These are phyloP conservation scores for Phragmites australis DNA, from an alignment of 176 grass and related monocot genomes.

Conservation along the genomic window DNA sequence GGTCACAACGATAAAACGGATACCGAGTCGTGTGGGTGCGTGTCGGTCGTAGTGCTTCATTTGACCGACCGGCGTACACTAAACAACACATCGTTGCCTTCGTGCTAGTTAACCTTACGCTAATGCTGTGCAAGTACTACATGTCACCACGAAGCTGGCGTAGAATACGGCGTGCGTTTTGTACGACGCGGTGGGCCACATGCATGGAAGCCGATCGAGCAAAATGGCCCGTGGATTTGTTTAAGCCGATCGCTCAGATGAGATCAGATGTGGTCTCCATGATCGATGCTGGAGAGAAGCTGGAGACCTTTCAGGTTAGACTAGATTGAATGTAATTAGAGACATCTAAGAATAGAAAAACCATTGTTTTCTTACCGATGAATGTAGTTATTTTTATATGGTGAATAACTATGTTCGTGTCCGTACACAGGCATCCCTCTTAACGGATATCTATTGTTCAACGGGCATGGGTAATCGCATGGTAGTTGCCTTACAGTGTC, in stretches of 20 bases:
- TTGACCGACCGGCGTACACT: conserved; percentile 51
- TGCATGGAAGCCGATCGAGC: neutral
- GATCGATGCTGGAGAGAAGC: neutral
- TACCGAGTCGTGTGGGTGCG: conserved; percentile 36
- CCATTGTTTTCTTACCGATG: too few species aligned
- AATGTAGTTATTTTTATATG: too few species aligned
- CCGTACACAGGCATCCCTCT: too few species aligned
- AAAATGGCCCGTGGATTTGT: neutral
- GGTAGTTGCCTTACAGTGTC: too few species aligned
- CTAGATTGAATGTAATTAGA: too few species aligned
- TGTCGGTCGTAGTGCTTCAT: conserved; percentile 49
- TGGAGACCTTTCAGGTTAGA: too few species aligned
- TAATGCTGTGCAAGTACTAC: conserved; percentile 1
- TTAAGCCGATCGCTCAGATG: neutral
- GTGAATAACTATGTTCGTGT: too few species aligned
- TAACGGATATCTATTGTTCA: too few species aligned
- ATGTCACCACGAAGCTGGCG: neutral
- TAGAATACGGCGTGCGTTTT: neutral
- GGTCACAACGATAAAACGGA: conserved; percentile 28
- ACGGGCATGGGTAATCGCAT: too few species aligned
- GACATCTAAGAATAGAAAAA: too few species aligned
- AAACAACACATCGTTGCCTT: conserved; percentile 2
- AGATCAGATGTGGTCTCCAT: neutral
- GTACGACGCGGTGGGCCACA: neutral
- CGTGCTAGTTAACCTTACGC: neutral